Evolutionary conservation across 106 monocot species (phyloP).

Genomic region (Allium fistulosum): DNA sequence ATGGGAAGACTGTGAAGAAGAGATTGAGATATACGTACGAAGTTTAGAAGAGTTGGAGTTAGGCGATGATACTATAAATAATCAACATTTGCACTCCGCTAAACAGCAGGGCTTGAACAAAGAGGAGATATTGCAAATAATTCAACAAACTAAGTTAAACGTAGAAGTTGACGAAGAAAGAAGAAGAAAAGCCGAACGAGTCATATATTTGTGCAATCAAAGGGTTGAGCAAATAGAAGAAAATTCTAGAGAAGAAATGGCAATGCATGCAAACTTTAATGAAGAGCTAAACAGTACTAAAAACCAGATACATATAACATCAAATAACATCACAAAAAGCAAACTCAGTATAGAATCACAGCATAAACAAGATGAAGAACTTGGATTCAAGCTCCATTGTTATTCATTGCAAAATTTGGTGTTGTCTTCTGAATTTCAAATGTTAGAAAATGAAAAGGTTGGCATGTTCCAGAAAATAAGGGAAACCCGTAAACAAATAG

Average conservation of each 20-base stretch:
- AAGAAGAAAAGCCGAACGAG: slow-evolving; percentile 1
- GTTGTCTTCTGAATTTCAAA: neutral
- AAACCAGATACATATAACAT: neutral
- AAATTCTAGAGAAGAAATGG: neutral
- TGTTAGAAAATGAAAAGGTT: neutral
- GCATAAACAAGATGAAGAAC: neutral
- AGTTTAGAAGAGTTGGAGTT: slow-evolving; percentile 5
- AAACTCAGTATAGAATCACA: neutral
- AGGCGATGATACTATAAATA: neutral
- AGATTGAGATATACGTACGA: slow-evolving; percentile 1
- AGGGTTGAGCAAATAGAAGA: slow-evolving; percentile 2
- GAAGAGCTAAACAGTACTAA: slow-evolving; percentile 2
- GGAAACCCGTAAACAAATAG: neutral
- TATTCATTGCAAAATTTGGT: neutral
- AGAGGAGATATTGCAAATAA: slow-evolving; percentile 3
- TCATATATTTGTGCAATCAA: slow-evolving; percentile 4
- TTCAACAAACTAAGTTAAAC: slow-evolving; percentile 6
- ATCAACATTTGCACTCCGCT: too few species aligned
- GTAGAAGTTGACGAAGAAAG: neutral
- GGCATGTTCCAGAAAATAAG: neutral
- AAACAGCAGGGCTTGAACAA: neutral
- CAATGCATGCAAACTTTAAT: neutral
- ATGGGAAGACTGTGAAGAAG: slow-evolving; percentile 6
- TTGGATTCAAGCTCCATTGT: neutral
- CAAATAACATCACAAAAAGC: neutral